A percentile compares a stretch with the other conserved stretches of the same genome.
Conservation (phyloP, 805 yeast species). For the Monosporozyma solicola region DNA sequence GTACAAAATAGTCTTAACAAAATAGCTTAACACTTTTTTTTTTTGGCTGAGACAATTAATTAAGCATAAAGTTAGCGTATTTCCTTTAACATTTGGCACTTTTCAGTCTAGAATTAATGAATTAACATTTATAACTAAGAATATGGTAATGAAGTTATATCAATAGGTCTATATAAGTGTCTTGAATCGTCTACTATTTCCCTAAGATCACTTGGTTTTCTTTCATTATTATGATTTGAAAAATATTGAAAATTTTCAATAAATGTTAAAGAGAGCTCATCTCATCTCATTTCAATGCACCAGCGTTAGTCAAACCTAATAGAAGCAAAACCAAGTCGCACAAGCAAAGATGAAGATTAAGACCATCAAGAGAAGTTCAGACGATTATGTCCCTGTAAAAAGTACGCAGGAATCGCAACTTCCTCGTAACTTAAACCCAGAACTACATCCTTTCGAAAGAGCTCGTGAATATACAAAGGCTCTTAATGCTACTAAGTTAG, state of each 20-base stretch:
- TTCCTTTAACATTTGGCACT: too few species aligned
- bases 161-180: too few species aligned
- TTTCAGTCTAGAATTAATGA: too few species aligned
- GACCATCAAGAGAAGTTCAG: constrained; percentile 83
- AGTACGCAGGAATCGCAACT: constrained; percentile 81
- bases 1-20: too few species aligned
- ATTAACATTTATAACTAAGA: too few species aligned
- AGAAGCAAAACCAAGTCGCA: background rate
- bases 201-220: background rate
- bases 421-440: constrained; percentile 87
- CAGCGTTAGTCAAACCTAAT: background rate
- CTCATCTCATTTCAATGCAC: background rate
- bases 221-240: background rate
- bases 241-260: background rate
- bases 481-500: constrained; percentile 87
- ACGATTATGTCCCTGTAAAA: constrained; percentile 84
- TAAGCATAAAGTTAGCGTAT: too few species aligned
- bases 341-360: constrained; percentile 59
- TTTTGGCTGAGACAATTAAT: too few species aligned
- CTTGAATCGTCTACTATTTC: too few species aligned
- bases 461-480: constrained; percentile 96
- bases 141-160: too few species aligned
- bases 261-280: background rate
- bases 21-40: too few species aligned
- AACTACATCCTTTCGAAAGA: constrained; percentile 92